Evolutionary conservation across 2,329 filamentous ascomycete species (phyloP), one percentile per base, ranked within the genome.

Genomic region (Phaeoacremonium minimum): DNA sequence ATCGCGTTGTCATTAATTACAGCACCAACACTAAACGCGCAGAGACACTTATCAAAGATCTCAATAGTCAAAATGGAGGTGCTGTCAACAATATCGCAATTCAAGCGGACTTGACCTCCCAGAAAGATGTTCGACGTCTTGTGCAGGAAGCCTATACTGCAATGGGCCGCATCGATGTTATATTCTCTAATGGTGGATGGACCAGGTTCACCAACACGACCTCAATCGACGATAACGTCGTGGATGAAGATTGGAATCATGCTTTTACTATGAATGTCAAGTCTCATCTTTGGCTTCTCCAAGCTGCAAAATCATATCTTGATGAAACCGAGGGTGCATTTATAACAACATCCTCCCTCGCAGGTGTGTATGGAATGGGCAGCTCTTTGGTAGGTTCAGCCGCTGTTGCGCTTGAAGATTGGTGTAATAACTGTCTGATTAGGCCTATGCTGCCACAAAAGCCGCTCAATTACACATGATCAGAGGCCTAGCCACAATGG

Each of bases 381-480:
- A 83, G 77, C 43, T 73, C 73, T 3, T 52, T 83, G 45, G 69
- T 73, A 51, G 48, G 57, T 41, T 18, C n/a, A 14, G 34, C 28
- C n/a, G n/a, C n/a, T n/a, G n/a, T n/a, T n/a, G n/a, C n/a, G n/a
- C n/a, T n/a, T n/a, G n/a, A n/a, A n/a, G n/a, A n/a, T n/a, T n/a
- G 17, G 6, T 20, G 9, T 36, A 30, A 19, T 38, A 7, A 33
- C 14, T 9, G 6, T 28, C 18, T 8, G 28, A 15, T 26, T 32
- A 73, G 81, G 77, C 87, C 4, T 93, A 93, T 51, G 70, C 80
- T 1, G 82, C 89, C 14, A 85, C 84, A 26, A 93, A 93, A 56
- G 76, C 86, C 1, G 87, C 87, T 9, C 77, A 83, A 40, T 60
- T 80, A 26, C 77, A 81, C 49, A 63, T 82, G 4, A 63, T 67